A percentile compares a stretch with the other conserved stretches of the same genome.
These are phyloP conservation scores for Chimonanthus salicifolius DNA, from an alignment of 164 flowering plant genomes.

Conservation along the genomic window DNA sequence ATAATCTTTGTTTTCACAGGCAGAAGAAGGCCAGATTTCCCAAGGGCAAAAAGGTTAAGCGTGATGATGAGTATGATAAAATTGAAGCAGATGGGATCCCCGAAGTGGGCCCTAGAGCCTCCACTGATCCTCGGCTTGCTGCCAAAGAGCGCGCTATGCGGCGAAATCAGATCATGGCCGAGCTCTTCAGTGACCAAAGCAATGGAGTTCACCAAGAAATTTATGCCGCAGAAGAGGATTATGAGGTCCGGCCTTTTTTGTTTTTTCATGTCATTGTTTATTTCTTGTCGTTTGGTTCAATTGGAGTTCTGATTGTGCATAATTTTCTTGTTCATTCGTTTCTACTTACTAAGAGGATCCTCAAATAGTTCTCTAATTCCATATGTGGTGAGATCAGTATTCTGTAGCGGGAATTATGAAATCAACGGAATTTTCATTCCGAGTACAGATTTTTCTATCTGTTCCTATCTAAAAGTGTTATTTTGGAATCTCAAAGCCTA, in stretches of 20 bases:
- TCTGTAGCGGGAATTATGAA: too few species aligned
- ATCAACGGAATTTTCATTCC: too few species aligned
- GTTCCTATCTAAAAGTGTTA: too few species aligned
- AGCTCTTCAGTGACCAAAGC: constrained; percentile 39
- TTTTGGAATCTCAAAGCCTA: too few species aligned
- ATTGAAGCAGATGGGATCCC: constrained; percentile 1
- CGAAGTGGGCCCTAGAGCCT: constrained; percentile 3
- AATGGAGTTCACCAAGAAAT: constrained; percentile 29
- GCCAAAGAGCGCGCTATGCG: constrained; percentile 67
- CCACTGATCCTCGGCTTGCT: constrained; percentile 42
- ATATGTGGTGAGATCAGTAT: too few species aligned
- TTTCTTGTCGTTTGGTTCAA: too few species aligned
- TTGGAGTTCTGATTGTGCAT: too few species aligned
- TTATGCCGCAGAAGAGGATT: constrained; percentile 53
- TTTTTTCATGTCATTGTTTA: not conserved
- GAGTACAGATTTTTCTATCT: too few species aligned
- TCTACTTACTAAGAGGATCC: too few species aligned
- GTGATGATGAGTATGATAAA: constrained; percentile 22
- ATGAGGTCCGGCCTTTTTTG: constrained; percentile 38
- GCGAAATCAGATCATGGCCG: constrained; percentile 39
- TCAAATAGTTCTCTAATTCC: too few species aligned
- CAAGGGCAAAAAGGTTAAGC: constrained; percentile 72
- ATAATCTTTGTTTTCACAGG: constrained; percentile 27
- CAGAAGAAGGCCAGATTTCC: constrained; percentile 72
- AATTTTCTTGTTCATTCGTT: too few species aligned